Evolutionary conservation across 1,284 basidiomycete species (phyloP), one percentile per base, ranked within the genome.

Genomic region (Marasmius oreades): DNA sequence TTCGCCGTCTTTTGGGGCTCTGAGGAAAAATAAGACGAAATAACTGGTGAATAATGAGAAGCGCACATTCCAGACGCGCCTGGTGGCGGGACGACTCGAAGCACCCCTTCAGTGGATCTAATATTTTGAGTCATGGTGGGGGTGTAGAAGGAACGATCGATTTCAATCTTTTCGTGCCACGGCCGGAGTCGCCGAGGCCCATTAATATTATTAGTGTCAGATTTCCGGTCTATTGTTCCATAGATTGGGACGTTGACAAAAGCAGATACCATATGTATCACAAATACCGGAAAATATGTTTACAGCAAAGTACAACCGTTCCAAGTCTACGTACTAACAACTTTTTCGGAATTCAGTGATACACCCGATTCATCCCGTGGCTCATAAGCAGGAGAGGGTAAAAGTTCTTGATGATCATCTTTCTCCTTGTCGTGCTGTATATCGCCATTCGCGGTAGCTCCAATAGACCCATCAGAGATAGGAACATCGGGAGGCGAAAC

Each of bases 1-100:
- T 70, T 94, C 86, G 47, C 94, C 95, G 53, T 88, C 80, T 70
- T 88, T 86, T 3, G 95, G 95, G 52, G 95, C 76, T 64, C 94
- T 96, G 61, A 34, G 52, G 11, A 54, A 42, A 55, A 14, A 34
- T 59, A 22, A 59, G 52, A 44, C 59, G 39, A 20, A 1, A 46
- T 36, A 12, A 45, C 11, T 1, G 24, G 23, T 55, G 53, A 51
- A 53, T 22, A 47, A 31, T 58, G 44, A 48, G 47, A 48, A 50
- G 58, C 75, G 56, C 70, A 84, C 82, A 77, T 77, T 51, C 74
- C 67, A 34, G 73, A 66, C 55, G 74, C 70, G 12, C 82, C 82
- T 31, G 82, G 82, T 52, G 74, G 69, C 18, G 79, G 75, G 34
- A 79, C 74, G 11, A 72, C 67, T 64, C 89, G 82, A 61, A 91